Conservation (phyloP, 2,329 filamentous ascomycete species). For the Metarhizium robertsii region DNA sequence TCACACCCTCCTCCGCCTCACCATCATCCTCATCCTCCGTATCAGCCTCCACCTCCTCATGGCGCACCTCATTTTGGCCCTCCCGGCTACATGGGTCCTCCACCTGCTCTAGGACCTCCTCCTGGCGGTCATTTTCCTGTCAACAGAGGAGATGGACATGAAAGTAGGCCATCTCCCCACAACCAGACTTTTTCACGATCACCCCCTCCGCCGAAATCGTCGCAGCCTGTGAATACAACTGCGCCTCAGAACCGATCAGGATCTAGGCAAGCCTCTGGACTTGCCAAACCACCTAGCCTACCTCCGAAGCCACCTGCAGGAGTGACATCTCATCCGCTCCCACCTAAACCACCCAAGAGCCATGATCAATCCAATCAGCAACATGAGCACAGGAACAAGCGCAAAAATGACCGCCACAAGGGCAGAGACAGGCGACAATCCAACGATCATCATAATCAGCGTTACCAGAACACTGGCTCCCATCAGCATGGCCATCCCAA, state of each 20-base stretch:
- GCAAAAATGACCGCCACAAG: conserved; percentile 22
- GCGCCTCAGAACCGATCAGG: background rate
- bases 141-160: conserved; percentile 2
- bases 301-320: conserved; percentile 7
- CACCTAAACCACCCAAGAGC: conserved; percentile 22
- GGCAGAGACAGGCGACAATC: conserved; percentile 16
- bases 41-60: conserved; percentile 14
- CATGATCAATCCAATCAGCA: conserved; percentile 17
- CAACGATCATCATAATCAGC: conserved; percentile 2
- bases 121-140: conserved; percentile 1
- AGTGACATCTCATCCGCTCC: conserved; percentile 16
- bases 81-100: conserved; percentile 8
- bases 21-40: conserved; percentile 12
- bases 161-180: conserved; percentile 2
- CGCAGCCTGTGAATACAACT: background rate
- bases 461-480: background rate
- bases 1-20: conserved; percentile 14
- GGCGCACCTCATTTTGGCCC: conserved; percentile 8
- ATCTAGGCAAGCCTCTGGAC: background rate
- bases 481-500: background rate
- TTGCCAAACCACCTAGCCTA: conserved; percentile 3
- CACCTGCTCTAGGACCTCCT: conserved; percentile 6
- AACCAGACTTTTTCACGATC: conserved; percentile 5
- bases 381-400: conserved; percentile 21
- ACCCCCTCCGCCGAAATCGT: background rate